Conservation (phyloP, 306 rosid species). For the Fragaria ananassa region DNA sequence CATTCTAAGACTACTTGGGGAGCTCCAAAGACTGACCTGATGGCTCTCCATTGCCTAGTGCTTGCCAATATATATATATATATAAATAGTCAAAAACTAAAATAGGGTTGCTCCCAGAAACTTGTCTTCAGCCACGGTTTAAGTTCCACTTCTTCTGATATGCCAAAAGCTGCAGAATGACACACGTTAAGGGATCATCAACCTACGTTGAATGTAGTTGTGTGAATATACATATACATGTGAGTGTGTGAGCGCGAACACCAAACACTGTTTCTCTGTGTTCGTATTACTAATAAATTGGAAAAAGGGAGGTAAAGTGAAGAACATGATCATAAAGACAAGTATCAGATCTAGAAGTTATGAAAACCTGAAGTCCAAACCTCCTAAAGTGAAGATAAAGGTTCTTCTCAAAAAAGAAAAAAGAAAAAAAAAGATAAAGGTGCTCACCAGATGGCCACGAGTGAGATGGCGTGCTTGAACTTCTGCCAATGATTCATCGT, state of each 20-base stretch:
- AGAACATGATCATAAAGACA: neutral
- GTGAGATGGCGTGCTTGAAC: conserved; percentile 26
- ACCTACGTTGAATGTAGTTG: neutral
- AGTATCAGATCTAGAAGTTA: neutral
- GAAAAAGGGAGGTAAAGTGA: neutral
- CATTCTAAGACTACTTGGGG: conserved; percentile 1
- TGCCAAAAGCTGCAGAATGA: conserved; percentile 52
- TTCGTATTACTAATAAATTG: neutral
- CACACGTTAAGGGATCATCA: conserved; percentile 3
- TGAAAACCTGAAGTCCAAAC: neutral
- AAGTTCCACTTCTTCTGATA: conserved; percentile 49
- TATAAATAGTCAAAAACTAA: neutral
- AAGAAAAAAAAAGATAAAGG: conserved; percentile 10
- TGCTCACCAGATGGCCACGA: conserved; percentile 58
- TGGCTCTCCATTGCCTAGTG: conserved; percentile 14
- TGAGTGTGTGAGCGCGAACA: neutral
- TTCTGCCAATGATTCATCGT: conserved; percentile 58
- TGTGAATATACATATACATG: neutral
- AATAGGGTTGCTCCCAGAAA: conserved; percentile 2
- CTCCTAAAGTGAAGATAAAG: neutral
- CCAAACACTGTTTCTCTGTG: neutral
- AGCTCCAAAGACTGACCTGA: conserved; percentile 13
- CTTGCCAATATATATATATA: conserved; percentile 10
- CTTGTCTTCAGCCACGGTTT: conserved; percentile 18
- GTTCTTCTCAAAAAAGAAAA: too few species aligned